Percentiles rank a stretch among this genome's conserved stretches.
Evolutionary conservation across 1,284 basidiomycete species (phyloP).

Genomic region (Schizopora paradoxa): DNA sequence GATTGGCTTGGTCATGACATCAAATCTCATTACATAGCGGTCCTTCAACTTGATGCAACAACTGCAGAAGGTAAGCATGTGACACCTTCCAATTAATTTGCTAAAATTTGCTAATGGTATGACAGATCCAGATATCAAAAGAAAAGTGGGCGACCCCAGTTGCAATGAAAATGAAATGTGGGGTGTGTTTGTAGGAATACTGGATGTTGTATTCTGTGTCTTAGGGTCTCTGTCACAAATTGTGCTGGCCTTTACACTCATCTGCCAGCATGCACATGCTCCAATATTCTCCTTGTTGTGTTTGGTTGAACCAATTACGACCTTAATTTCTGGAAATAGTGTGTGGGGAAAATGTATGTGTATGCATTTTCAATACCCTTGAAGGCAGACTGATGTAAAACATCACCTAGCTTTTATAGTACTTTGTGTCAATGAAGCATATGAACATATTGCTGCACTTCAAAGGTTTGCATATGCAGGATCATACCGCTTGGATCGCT

Average conservation of each 20-base stretch:
- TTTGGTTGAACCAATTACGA: not conserved
- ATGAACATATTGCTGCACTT: slow-evolving; percentile 8
- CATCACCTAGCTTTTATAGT: slow-evolving; percentile 5
- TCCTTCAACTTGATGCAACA: slow-evolving; percentile 3
- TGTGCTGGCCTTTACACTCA: not conserved
- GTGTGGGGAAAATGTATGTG: not conserved
- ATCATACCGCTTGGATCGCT: slow-evolving; percentile 4
- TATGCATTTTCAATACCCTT: not conserved
- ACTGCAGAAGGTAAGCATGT: slow-evolving; percentile 3
- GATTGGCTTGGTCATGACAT: too few relatives aligned
- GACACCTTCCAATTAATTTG: not conserved
- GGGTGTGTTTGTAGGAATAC: slow-evolving; percentile 1
- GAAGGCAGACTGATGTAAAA: slow-evolving; percentile 4
- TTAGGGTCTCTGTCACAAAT: slow-evolving; percentile 3
- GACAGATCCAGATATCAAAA: slow-evolving; percentile 6
- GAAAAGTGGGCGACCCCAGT: not conserved
- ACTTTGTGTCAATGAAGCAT: slow-evolving; percentile 6
- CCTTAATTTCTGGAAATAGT: not conserved
- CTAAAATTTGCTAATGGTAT: not conserved
- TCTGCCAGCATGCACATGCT: not conserved
- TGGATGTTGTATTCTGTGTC: slow-evolving; percentile 1
- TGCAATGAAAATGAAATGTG: not conserved
- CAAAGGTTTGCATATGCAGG: slow-evolving; percentile 1
- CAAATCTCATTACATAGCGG: not conserved
- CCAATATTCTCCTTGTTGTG: not conserved